These are phyloP conservation scores for Saccharomycopsis sp. DNA, from an alignment of 805 yeast genomes.

Conservation along the genomic window DNA sequence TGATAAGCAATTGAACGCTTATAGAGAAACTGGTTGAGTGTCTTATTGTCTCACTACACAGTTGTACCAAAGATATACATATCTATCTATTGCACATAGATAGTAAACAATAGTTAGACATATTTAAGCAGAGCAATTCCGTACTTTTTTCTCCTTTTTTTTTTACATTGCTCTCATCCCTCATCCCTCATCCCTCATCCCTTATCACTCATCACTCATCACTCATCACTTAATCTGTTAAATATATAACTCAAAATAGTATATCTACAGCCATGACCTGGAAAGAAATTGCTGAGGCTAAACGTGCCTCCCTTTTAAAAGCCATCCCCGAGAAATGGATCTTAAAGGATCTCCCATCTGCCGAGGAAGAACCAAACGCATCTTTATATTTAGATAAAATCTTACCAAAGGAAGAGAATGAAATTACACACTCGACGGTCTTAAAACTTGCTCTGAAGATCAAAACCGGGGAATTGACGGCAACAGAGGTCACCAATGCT, in stretches of 20 bases:
- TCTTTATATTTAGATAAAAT: conserved; percentile 21
- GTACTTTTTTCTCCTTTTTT: neutral
- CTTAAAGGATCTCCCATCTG: conserved; percentile 14
- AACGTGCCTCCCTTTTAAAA: conserved; percentile 18
- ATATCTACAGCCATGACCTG: conserved; percentile 16
- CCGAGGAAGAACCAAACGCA: conserved; percentile 22
- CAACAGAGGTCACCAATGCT: conserved; percentile 45
- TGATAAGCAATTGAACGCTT: neutral
- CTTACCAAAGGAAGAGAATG: conserved; percentile 21
- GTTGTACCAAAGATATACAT: no score
- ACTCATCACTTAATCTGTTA: no score
- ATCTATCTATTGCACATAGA: no score
- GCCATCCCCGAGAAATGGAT: conserved; percentile 25
- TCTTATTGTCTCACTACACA: no score
- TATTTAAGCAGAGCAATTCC: neutral
- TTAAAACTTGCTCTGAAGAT: conserved; percentile 7
- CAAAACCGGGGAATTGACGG: conserved; percentile 31
- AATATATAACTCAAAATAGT: no score
- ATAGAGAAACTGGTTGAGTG: no score
- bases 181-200: neutral
- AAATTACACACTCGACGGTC: conserved; percentile 22
- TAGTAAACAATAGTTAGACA: neutral
- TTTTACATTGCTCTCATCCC: no score
- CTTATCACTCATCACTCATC: neutral
- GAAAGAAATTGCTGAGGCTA: conserved; percentile 19